Evolutionary conservation across 495 filamentous ascomycete genomes (phyloP).

Genomic region (Tuber brumale): DNA sequence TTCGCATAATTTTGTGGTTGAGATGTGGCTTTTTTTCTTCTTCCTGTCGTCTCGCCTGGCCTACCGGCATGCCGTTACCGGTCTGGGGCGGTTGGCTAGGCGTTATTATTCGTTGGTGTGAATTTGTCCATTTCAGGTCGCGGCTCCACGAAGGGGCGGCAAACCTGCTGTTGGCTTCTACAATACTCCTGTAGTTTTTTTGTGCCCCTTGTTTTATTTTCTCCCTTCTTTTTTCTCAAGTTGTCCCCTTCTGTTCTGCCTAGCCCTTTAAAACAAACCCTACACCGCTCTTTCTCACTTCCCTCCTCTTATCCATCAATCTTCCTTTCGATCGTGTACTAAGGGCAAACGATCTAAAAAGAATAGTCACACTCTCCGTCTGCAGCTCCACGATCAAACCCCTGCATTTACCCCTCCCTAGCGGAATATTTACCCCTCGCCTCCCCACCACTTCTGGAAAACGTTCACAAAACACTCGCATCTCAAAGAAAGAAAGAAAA

Average conservation of each 20-base stretch:
- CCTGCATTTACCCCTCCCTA: constrained; percentile 29
- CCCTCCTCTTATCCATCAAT: background rate
- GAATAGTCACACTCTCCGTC: constrained; percentile 28
- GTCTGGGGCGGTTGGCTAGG: background rate
- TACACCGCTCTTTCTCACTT: background rate
- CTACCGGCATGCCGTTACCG: background rate
- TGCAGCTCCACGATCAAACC: constrained; percentile 28
- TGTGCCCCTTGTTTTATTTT: background rate
- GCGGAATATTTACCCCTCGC: constrained; percentile 1
- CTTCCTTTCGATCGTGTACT: background rate
- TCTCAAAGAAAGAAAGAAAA: background rate
- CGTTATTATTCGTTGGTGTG: background rate
- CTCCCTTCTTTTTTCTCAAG: background rate
- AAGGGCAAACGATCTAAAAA: background rate
- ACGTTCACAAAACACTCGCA: constrained; percentile 18
- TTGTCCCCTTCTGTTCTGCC: background rate
- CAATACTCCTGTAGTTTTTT: background rate
- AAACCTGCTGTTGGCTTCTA: background rate
- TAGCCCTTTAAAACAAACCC: background rate
- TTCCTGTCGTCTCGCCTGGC: background rate
- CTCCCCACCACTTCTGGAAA: background rate
- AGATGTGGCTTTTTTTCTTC: background rate
- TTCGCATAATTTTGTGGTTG: background rate
- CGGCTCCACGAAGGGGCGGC: background rate
- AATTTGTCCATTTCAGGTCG: background rate